A percentile compares a stretch with the other conserved stretches of the same genome.
These are phyloP conservation scores for Apiospora kogelbergensis DNA, from an alignment of 2,329 filamentous ascomycete species.

Conservation along the genomic window DNA sequence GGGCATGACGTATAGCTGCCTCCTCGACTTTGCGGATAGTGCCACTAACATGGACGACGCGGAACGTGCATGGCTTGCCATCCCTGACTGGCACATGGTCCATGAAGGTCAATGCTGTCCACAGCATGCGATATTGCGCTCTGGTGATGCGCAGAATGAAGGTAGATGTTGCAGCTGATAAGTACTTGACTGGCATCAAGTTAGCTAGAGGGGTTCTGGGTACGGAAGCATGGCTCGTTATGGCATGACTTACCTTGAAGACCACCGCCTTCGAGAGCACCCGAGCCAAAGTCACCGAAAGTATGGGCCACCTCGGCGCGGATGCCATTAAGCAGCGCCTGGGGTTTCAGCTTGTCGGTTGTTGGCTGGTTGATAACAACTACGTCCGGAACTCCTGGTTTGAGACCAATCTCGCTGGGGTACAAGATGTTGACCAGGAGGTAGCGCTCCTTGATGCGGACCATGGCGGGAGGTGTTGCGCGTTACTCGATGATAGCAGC, in stretches of 20 bases:
- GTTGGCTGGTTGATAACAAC: conserved; percentile 80
- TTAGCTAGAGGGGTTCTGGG: conserved; percentile 20
- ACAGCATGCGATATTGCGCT: conserved; percentile 81
- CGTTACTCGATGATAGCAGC: neutral
- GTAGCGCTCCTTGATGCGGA: conserved; percentile 94
- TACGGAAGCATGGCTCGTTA: neutral
- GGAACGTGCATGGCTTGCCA: conserved; percentile 71
- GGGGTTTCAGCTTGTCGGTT: conserved; percentile 66
- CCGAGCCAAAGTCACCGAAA: conserved; percentile 88
- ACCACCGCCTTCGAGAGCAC: conserved; percentile 63
- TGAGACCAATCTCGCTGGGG: conserved; percentile 53
- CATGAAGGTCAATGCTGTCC: conserved; percentile 85
- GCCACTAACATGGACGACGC: conserved; percentile 83
- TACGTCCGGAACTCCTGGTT: conserved; percentile 52
- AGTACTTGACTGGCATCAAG: conserved; percentile 73
- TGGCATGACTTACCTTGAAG: conserved; percentile 58
- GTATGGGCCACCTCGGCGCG: conserved; percentile 68
- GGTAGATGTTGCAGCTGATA: conserved; percentile 88
- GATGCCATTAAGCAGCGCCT: conserved; percentile 67
- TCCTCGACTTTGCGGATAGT: conserved; percentile 92
- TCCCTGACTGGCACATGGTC: conserved; percentile 62
- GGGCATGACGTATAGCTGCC: conserved; percentile 79
- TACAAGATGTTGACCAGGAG: conserved; percentile 94
- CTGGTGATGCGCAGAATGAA: conserved; percentile 86
- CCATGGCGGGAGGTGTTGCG: conserved; percentile 59